Base-by-base conservation (phyloP, 176 grass and related monocot genomes). In the Metroxylon sagu region DNA sequence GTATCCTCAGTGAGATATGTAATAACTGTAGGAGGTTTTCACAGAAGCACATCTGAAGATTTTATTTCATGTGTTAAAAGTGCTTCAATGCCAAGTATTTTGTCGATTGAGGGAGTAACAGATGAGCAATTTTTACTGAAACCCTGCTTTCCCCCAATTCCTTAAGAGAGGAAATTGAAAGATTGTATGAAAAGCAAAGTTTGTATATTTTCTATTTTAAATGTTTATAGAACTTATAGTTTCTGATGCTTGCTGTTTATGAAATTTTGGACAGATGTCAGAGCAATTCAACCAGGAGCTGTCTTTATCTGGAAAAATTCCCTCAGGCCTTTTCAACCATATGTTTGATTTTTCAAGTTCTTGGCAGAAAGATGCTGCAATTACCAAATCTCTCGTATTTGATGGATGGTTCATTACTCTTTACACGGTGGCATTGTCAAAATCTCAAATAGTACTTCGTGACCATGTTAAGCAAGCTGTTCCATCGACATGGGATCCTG, bases 201-300 rank as follows among this genome's bases (percentile, higher is more conserved):
- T 43, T 43, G 12, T 43, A 43, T 43, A 43, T 43, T 43, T 43
- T 43, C 35, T 43, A 10, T 43, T 43, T 7, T 43, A 43, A 43
- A 12, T 43, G 35, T 43, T 43, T 43, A 43, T 12, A 43, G 35
- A 43, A 43, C 12, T 43, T 43, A 43, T 43, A 14, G 8, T 12
- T 43, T 43, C 35, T 43, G 8, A 43, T 14, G 10, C 35, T 43
- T 43, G 35, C 10, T 43, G 8, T 17, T 69, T 4, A 28, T 76
- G 14, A 52, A 69, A 0, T 48, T 73, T 79, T 82, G 59, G 80
- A 75, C 81, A 97, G 92, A 97, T 97, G 92, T 97, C 87, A 5
- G 92, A 97, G 81, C 92, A 97, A 69, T 97, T 97, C 76, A 97
- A 97, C 76, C 92, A 82, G 62, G 87, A 91, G 60, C 55, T 97